These are phyloP conservation scores for Hebeloma cylindrosporum DNA, from an alignment of 768 basidiomycete genomes.

Conservation along the genomic window DNA sequence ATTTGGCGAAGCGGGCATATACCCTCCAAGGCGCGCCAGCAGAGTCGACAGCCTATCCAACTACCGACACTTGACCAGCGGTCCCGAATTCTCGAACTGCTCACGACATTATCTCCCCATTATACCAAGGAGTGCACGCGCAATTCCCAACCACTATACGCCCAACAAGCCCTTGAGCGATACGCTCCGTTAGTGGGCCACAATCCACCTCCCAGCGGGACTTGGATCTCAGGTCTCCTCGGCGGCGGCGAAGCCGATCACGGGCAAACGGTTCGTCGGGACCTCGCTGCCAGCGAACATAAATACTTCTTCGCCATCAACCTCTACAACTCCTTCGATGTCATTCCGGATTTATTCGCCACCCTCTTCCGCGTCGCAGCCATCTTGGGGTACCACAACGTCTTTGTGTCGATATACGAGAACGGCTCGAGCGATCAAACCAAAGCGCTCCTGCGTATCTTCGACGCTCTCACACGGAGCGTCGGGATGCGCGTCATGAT, in stretches of 20 bases:
- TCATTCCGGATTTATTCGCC: conserved; percentile 96
- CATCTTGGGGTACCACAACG: conserved; percentile 95
- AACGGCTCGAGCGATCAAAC: conserved; percentile 99
- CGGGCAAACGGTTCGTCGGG: conserved; percentile 36
- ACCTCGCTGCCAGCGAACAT: conserved; percentile 61
- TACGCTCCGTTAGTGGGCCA: conserved; percentile 85
- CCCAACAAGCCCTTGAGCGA: conserved; percentile 80
- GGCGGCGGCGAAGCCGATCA: conserved; percentile 30
- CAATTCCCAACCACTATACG: conserved; percentile 79
- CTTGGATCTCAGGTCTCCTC: conserved; percentile 64
- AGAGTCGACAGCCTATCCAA: conserved; percentile 62
- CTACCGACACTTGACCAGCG: conserved; percentile 86
- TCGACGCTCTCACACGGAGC: conserved; percentile 86
- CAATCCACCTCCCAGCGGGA: conserved; percentile 52
- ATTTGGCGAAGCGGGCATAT: conserved; percentile 57
- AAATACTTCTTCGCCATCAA: conserved; percentile 99
- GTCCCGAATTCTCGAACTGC: conserved; percentile 78
- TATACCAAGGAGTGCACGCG: conserved; percentile 93
- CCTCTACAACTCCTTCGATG: conserved; percentile 98
- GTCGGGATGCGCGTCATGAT: conserved; percentile 94
- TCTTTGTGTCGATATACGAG: conserved; percentile 98
- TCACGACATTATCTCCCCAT: conserved; percentile 86
- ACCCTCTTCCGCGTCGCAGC: conserved; percentile 93
- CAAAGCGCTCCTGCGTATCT: conserved; percentile 92
- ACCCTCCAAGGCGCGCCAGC: conserved; percentile 48